Evolutionary conservation across 164 flowering plant genomes (phyloP).

Genomic region (Chimonanthus praecox): DNA sequence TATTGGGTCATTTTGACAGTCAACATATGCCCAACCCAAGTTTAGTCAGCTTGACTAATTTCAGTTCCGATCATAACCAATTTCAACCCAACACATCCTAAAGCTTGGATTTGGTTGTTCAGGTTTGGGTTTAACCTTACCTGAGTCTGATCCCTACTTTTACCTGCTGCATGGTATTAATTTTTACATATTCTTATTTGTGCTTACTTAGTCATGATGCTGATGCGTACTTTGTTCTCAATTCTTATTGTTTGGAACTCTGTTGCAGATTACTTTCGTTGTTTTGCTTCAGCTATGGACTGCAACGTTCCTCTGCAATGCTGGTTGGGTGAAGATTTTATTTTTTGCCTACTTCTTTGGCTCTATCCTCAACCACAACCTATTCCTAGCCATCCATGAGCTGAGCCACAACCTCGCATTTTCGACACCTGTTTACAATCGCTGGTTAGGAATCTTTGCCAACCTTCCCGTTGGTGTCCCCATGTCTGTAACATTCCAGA

Average conservation of each 20-base stretch:
- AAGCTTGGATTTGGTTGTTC: too few species aligned
- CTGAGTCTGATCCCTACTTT: background rate
- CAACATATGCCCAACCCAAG: too few species aligned
- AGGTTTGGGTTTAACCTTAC: too few species aligned
- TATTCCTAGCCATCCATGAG: slow-evolving; percentile 94
- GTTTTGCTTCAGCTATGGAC: slow-evolving; percentile 84
- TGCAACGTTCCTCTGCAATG: slow-evolving; percentile 49
- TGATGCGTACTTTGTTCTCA: too few species aligned
- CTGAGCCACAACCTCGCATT: slow-evolving; percentile 97
- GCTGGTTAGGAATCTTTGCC: slow-evolving; percentile 95
- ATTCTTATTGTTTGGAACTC: background rate
- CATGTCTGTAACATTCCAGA: slow-evolving; percentile 96
- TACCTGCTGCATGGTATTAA: background rate
- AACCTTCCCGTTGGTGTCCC: slow-evolving; percentile 95
- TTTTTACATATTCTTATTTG: background rate
- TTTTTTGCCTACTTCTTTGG: slow-evolving; percentile 84
- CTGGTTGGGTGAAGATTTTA: slow-evolving; percentile 71
- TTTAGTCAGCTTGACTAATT: too few species aligned
- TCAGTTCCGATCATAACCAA: too few species aligned
- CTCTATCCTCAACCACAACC: slow-evolving; percentile 91
- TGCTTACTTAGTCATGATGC: background rate
- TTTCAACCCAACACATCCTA: too few species aligned
- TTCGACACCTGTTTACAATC: slow-evolving; percentile 77
- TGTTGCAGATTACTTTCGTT: slow-evolving; percentile 62
- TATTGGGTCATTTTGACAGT: too few species aligned